These are phyloP conservation scores for Aspergillus sp. DNA, from an alignment of 2,329 filamentous ascomycete genomes.

Conservation along the genomic window DNA sequence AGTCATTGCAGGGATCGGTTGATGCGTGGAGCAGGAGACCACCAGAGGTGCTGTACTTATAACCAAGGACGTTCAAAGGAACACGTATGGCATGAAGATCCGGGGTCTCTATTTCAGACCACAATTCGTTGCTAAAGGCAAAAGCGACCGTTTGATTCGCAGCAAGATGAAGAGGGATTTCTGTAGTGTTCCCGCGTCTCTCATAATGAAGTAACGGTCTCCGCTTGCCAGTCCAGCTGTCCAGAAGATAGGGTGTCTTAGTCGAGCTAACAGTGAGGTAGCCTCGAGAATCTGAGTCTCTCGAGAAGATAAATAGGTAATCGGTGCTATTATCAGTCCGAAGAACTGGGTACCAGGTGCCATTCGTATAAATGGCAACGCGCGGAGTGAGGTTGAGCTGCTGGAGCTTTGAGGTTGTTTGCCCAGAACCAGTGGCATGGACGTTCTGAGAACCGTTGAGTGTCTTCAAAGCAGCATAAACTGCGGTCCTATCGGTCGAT, in stretches of 20 bases:
- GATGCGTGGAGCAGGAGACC: slow-evolving; percentile 13
- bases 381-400: slow-evolving; percentile 35
- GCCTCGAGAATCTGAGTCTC: background rate
- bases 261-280: background rate
- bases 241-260: background rate
- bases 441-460: slow-evolving; percentile 34
- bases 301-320: slow-evolving; percentile 48
- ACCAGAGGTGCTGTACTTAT: slow-evolving; percentile 2
- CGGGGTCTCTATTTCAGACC: background rate
- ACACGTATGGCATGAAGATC: background rate
- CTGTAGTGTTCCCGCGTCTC: background rate
- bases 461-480: background rate
- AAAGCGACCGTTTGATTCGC: background rate
- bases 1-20: background rate
- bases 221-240: background rate
- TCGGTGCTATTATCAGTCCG: slow-evolving; percentile 33
- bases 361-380: slow-evolving; percentile 27
- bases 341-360: slow-evolving; percentile 41
- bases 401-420: slow-evolving; percentile 35
- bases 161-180: background rate
- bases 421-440: slow-evolving; percentile 30
- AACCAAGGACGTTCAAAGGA: slow-evolving; percentile 10
- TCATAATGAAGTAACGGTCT: background rate
- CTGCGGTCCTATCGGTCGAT: background rate
- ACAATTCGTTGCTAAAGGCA: background rate